Evolutionary conservation across 2,329 filamentous ascomycete species (phyloP).

Genomic region (Hypoxylon sp.): DNA sequence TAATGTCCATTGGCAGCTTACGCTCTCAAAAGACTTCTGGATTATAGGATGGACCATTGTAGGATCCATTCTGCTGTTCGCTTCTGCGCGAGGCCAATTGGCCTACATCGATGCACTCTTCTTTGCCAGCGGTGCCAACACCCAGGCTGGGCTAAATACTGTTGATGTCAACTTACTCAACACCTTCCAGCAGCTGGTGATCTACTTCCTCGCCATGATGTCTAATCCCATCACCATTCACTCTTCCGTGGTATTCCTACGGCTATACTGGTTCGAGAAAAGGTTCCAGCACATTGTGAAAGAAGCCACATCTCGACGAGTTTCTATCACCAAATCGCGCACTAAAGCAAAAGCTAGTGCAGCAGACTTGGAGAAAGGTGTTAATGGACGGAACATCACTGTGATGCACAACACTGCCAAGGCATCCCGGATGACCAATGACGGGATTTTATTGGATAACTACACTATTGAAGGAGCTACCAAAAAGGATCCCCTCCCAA

Average conservation of each 20-base stretch:
- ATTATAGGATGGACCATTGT: slow-evolving; percentile 81
- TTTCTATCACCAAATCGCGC: slow-evolving; percentile 74
- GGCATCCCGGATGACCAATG: slow-evolving; percentile 72
- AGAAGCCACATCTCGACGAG: slow-evolving; percentile 77
- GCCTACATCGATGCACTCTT: slow-evolving; percentile 90
- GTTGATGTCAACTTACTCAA: slow-evolving; percentile 76
- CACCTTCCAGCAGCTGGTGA: slow-evolving; percentile 79
- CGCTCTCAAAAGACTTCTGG: slow-evolving; percentile 74
- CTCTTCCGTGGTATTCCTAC: slow-evolving; percentile 88
- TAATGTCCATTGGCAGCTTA: slow-evolving; percentile 31
- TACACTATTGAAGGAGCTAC: slow-evolving; percentile 54
- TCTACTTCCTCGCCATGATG: slow-evolving; percentile 79
- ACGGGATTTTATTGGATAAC: slow-evolving; percentile 67
- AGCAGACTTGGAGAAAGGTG: slow-evolving; percentile 70
- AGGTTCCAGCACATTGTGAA: slow-evolving; percentile 87
- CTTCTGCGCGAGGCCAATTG: slow-evolving; percentile 69
- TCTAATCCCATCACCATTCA: slow-evolving; percentile 89
- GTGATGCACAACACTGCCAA: slow-evolving; percentile 73
- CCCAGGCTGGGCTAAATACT: slow-evolving; percentile 94
- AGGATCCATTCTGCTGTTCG: slow-evolving; percentile 83
- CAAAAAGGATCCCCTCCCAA: slow-evolving; percentile 43
- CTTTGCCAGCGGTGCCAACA: slow-evolving; percentile 87
- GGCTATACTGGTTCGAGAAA: slow-evolving; percentile 98
- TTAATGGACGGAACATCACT: slow-evolving; percentile 75
- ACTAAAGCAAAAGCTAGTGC: slow-evolving; percentile 64